phyloP scores from a whole-genome alignment of 768 basidiomycete species.

The Favolaschia claudopus region DNA sequence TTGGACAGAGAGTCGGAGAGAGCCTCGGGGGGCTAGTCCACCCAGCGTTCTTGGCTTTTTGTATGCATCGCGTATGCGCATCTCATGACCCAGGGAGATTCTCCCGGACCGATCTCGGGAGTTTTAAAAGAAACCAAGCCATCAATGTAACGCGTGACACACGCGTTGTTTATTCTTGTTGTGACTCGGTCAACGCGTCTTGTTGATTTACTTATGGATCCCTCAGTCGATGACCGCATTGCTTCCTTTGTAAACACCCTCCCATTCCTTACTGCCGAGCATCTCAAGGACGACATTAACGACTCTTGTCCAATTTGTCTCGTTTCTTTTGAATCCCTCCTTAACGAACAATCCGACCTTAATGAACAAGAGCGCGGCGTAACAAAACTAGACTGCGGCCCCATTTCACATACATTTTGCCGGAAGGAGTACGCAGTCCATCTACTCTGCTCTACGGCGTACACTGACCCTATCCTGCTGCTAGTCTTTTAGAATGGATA shows the following conservation, averaged over 20 bases:
- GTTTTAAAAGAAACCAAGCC: background rate
- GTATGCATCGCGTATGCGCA: background rate
- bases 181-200: background rate
- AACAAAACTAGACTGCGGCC: slow-evolving; percentile 67
- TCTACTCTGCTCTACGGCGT: slow-evolving; percentile 6
- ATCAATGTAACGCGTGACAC: background rate
- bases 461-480: slow-evolving; percentile 5
- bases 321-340: slow-evolving; percentile 54
- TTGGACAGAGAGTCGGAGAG: background rate
- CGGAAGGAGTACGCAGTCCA: slow-evolving; percentile 63
- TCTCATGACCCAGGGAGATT: too few relatives aligned
- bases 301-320: slow-evolving; percentile 76
- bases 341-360: slow-evolving; percentile 42
- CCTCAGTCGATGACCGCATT: slow-evolving; percentile 40
- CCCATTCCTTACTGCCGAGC: slow-evolving; percentile 48
- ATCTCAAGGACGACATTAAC: slow-evolving; percentile 45
- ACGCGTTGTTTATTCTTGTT: background rate
- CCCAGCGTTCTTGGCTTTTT: too few relatives aligned
- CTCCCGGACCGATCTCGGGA: too few relatives aligned
- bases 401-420: slow-evolving; percentile 80
- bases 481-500: slow-evolving; percentile 75
- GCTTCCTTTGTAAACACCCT: slow-evolving; percentile 49
- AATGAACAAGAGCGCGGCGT: slow-evolving; percentile 44
- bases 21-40: too few relatives aligned
- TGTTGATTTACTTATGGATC: background rate